Evolutionary conservation across 23 red algal species (phyloP), one percentile per base, ranked within the genome.

Genomic region (Gracilariopsis chorda): DNA sequence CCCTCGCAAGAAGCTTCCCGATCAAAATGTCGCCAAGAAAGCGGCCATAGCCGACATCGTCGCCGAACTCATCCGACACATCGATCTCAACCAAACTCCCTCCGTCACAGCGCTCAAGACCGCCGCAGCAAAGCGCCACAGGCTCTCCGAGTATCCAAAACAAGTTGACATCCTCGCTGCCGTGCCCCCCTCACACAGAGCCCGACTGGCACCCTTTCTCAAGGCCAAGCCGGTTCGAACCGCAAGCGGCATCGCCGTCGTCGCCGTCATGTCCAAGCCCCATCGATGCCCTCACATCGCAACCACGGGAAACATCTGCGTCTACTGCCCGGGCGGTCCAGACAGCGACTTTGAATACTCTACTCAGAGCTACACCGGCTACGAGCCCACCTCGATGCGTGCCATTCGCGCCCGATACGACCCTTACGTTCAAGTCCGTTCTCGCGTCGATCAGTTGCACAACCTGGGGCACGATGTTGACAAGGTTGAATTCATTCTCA

Each of bases 231-330:
- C 97, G 10, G 97, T 99, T 19, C 93, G 97, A 14, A 95, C 97
- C 1, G 93, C 97, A 17, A 91, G 83, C 36, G 97, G 97, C 7
- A 99, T 99, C 55, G 93, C 93, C 33, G 92, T 99, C 2, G 97
- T 99, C n/a, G 97, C 97, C 17, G 97, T 99, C 57, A 99, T 99
- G 97, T 96, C 93, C 59, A 99, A 99, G 82, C 97, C 97, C 14
- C 97, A 99, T 59, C 93, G 97, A 33, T 99, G 97, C 62, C 97
- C 97, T 13, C 97, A 99, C 64, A 99, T 99, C 59, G 93, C 93
- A 25, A 99, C 97, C 4, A 99, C 97, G 0, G 97, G 97, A 33
- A 96, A 92, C 77, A 95, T 99, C 23, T 99, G 97, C 61, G 91
- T 99, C 45, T 99, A 99, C 92, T 99, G 97, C 79, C 93, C 97